A percentile compares a stretch with the other conserved stretches of the same genome.
phyloP scores from a whole-genome alignment of 2,329 filamentous ascomycete genomes.

The Plectosphaerella cucumerina region DNA sequence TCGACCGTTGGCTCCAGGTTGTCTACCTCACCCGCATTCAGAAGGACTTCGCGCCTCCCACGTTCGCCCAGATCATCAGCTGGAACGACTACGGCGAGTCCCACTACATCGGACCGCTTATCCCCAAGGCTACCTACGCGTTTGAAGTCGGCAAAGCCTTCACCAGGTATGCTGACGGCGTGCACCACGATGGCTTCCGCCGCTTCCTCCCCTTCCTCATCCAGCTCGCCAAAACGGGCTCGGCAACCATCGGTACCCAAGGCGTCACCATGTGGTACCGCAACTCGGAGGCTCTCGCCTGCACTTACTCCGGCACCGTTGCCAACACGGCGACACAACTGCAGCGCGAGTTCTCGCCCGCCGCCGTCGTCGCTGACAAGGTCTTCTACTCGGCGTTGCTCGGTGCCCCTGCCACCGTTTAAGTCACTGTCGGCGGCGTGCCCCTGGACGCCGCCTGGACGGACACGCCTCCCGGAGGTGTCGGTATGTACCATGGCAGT shows the following conservation, averaged over 20 bases:
- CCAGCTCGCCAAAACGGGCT: conserved; percentile 25
- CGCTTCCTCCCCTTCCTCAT: conserved; percentile 34
- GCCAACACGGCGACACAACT: conserved; percentile 22
- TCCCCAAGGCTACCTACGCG: conserved; percentile 16
- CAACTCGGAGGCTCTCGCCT: conserved; percentile 10
- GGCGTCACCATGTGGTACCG: conserved; percentile 23
- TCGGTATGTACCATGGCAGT: conserved; percentile 27
- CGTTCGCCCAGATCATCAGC: conserved; percentile 40
- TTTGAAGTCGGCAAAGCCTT: conserved; percentile 8
- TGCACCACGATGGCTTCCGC: conserved; percentile 47
- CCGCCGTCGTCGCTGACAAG: conserved; percentile 14
- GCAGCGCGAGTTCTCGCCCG: conserved; percentile 17
- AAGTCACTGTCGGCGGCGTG: conserved; percentile 21
- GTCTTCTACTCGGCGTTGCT: conserved; percentile 21
- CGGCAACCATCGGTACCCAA: conserved; percentile 18
- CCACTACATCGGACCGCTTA: conserved; percentile 48
- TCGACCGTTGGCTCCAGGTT: conserved; percentile 52
- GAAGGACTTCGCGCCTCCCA: conserved; percentile 20
- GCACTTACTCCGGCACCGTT: conserved; percentile 18
- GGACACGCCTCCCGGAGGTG: conserved; percentile 16
- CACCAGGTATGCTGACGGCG: conserved; percentile 40
- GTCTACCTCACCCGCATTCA: conserved; percentile 31
- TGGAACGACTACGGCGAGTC: conserved; percentile 50
- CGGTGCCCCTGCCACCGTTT: conserved; percentile 15
- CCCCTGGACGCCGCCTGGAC: conserved; percentile 13